Evolutionary conservation across 345 rosid species (phyloP), one percentile per base, ranked within the genome.

Genomic region (Eutrema japonicum): DNA sequence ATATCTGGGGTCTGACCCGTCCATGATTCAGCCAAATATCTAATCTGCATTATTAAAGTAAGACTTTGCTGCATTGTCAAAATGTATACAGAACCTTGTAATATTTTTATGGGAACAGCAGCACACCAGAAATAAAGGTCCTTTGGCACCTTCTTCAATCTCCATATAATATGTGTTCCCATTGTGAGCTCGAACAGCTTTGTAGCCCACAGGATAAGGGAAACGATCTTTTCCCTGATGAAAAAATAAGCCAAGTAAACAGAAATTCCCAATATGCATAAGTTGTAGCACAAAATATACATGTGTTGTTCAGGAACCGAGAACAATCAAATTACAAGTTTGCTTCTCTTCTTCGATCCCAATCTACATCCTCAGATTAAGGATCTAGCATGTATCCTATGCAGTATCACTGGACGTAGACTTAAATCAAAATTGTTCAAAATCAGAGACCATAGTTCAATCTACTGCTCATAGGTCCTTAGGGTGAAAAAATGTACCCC

Each of bases 131-230:
- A 93, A 93, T 8, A 89, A 54, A 48, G 97, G 98, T 55, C 98
- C 98, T 74, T 86, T 89, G 47, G 85, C 72, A 72, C 94, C 96
- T 82, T 93, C 90, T 59, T 64, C 79, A 75, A 88, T 87, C 82
- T 93, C 91, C 83, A 89, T 78, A 70, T 81, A 85, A 45, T 78
- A 91, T 37, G 71, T 73, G 83, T 68, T 70, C 63, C 87, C 96
- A 59, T 79, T 84, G 54, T 82, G 82, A 80, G 78, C 81, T 74
- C 94, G 89, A 56, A 82, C 78, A 68, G 96, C 97, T 32, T 54
- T 85, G 81, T 85, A 94, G 14, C 97, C 96, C 77, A 89, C 87
- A 6, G 96, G 98, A 82, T 91, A 93, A 75, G 98, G 97, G 81
- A 85, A 87, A 7, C 97, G 93, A 80, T 85, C 96, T 85, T 88